Percentiles rank a stretch among this genome's conserved stretches.
These are phyloP conservation scores for Neonectria faginata DNA, from an alignment of 2,329 filamentous ascomycete genomes.

Conservation along the genomic window DNA sequence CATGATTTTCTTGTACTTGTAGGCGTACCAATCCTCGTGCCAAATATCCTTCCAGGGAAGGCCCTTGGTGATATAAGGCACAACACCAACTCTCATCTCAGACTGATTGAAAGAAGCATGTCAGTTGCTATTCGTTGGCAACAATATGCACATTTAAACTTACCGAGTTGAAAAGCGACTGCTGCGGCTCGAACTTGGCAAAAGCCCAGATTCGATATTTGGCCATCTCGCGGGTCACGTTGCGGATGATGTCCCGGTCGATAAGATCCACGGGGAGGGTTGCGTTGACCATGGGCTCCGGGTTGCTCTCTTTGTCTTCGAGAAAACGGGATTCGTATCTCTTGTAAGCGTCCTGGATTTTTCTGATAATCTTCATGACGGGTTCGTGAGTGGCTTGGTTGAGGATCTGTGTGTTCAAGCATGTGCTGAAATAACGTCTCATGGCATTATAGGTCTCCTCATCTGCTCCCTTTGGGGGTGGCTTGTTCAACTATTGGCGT, in stretches of 20 bases:
- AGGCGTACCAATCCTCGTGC: not conserved
- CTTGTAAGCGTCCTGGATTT: slow-evolving; percentile 20
- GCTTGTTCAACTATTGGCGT: not conserved
- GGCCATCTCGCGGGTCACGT: slow-evolving; percentile 14
- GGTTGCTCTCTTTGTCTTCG: not conserved
- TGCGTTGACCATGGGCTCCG: slow-evolving; percentile 6
- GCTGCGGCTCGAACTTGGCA: slow-evolving; percentile 25
- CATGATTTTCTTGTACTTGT: slow-evolving; percentile 10
- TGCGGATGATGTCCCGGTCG: slow-evolving; percentile 20
- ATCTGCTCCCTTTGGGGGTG: not conserved
- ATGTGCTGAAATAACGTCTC: slow-evolving; percentile 24
- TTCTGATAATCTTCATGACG: slow-evolving; percentile 18
- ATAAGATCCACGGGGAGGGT: not conserved
- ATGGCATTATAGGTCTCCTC: slow-evolving; percentile 6
- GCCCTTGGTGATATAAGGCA: slow-evolving; percentile 22
- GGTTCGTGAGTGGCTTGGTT: not conserved
- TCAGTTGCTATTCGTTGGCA: not conserved
- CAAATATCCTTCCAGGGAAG: slow-evolving; percentile 22
- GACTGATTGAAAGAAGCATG: slow-evolving; percentile 3
- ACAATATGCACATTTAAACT: not conserved
- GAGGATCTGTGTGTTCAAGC: not conserved
- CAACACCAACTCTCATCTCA: slow-evolving; percentile 20
- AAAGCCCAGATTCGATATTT: slow-evolving; percentile 27
- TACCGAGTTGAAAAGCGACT: slow-evolving; percentile 32
- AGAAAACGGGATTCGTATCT: slow-evolving; percentile 6